A percentile compares a stretch with the other conserved stretches of the same genome.
phyloP scores from a whole-genome alignment of 148 eudicot species.

The Rhododendron vialii region DNA sequence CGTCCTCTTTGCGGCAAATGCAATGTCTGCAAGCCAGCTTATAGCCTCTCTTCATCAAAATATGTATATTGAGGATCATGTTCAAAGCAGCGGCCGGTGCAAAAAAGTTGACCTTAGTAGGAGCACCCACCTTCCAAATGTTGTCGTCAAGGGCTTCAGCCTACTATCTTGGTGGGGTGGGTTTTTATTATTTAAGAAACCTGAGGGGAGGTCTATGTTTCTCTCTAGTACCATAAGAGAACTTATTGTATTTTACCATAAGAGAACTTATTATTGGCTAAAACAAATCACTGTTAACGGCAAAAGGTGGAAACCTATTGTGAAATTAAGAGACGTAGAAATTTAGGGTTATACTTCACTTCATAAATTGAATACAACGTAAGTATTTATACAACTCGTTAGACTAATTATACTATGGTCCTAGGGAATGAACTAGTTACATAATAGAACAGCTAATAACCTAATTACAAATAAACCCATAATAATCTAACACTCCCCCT shows the following conservation, averaged over 20 bases:
- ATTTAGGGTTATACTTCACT: too few relatives aligned
- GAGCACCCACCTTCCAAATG: neutral
- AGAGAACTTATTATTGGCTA: neutral
- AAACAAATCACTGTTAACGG: neutral
- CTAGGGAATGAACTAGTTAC: too few relatives aligned
- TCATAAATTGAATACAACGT: too few relatives aligned
- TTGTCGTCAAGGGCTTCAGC: neutral
- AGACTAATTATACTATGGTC: too few relatives aligned
- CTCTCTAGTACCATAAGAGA: neutral
- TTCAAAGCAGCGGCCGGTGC: neutral
- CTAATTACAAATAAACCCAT: too few relatives aligned
- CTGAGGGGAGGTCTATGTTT: neutral
- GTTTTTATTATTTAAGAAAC: neutral
- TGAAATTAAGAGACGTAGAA: too few relatives aligned
- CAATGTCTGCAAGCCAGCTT: neutral
- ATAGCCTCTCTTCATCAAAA: neutral
- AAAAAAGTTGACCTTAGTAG: neutral
- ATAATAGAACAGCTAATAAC: too few relatives aligned
- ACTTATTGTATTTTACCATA: neutral
- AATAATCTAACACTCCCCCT: too few relatives aligned
- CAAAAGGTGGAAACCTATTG: neutral
- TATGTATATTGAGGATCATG: neutral
- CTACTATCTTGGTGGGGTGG: neutral
- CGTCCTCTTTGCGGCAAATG: neutral
- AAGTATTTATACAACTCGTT: too few relatives aligned